Evolutionary conservation across 116 monocot genomes (phyloP).

Genomic region (Papilionanthe hybrid): DNA sequence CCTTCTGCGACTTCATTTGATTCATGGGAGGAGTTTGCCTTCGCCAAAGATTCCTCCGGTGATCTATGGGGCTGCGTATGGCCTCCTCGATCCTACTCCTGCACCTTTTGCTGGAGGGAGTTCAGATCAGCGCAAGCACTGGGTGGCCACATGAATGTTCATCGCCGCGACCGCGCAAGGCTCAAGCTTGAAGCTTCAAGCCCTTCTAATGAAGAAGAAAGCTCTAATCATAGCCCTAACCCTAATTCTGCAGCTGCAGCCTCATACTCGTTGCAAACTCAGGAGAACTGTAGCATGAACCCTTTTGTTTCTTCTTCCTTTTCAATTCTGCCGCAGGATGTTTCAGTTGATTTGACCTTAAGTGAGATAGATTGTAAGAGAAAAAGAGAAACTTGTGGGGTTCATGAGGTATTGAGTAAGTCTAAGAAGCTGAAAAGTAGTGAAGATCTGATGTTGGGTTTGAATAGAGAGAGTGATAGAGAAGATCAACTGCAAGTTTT

Average conservation of each 20-base stretch:
- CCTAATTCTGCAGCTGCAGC: constrained; percentile 6
- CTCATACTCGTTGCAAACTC: not conserved
- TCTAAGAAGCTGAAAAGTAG: not conserved
- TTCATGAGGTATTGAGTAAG: not conserved
- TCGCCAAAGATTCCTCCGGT: constrained; percentile 19
- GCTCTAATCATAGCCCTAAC: constrained; percentile 3
- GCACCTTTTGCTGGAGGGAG: constrained; percentile 28
- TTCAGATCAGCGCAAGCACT: constrained; percentile 32
- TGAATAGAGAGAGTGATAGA: not conserved
- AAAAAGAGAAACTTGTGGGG: not conserved
- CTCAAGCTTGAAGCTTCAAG: constrained; percentile 20
- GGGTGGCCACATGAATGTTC: constrained; percentile 36
- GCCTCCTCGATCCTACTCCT: constrained; percentile 34
- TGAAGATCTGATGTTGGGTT: not conserved
- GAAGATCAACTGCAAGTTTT: too few relatives aligned
- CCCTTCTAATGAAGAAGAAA: not conserved
- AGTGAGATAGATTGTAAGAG: not conserved
- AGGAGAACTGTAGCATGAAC: not conserved
- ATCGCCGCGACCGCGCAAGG: constrained; percentile 22
- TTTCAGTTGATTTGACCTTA: not conserved
- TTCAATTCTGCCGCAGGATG: not conserved
- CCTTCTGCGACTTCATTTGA: not conserved
- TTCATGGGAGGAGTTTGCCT: constrained; percentile 7
- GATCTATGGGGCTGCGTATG: constrained; percentile 19
- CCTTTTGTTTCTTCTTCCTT: not conserved